These are phyloP conservation scores for Fragaria iinumae DNA, from an alignment of 306 rosid genomes.

Conservation along the genomic window DNA sequence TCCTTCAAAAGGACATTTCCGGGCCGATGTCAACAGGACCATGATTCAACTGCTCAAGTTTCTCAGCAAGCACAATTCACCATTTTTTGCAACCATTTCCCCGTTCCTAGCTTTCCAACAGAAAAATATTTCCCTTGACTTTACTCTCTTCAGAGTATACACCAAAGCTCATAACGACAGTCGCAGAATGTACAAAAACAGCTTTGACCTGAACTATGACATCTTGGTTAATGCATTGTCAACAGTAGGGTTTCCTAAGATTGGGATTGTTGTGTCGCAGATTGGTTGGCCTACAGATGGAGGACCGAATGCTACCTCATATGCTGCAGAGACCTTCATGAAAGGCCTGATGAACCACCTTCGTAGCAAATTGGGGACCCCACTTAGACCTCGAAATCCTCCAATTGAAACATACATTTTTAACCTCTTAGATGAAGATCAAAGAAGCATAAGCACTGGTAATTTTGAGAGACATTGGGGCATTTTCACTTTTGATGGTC, in stretches of 20 bases:
- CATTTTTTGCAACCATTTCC: conserved; percentile 78
- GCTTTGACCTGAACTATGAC: conserved; percentile 75
- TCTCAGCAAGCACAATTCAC: conserved; percentile 63
- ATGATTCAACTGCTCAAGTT: conserved; percentile 77
- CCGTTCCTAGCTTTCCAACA: conserved; percentile 58
- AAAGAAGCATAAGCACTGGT: conserved; percentile 61
- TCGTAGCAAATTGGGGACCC: conserved; percentile 62
- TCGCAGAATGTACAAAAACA: conserved; percentile 66
- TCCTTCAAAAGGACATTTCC: conserved; percentile 65
- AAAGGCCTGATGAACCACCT: conserved; percentile 69
- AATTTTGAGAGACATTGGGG: conserved; percentile 94
- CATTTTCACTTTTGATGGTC: conserved; percentile 89
- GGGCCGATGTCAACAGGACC: conserved; percentile 77
- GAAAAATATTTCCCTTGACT: conserved; percentile 71
- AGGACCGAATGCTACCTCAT: conserved; percentile 59
- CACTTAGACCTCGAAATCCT: conserved; percentile 58
- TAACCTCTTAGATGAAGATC: conserved; percentile 87
- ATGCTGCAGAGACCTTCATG: conserved; percentile 69
- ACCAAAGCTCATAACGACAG: conserved; percentile 57
- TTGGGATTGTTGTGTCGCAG: conserved; percentile 69
- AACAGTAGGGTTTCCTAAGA: conserved; percentile 55
- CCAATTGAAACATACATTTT: conserved; percentile 62
- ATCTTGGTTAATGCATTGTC: conserved; percentile 59
- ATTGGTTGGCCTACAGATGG: conserved; percentile 99
- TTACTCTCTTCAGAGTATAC: conserved; percentile 64